These are phyloP conservation scores for Pholiota microspora DNA, from an alignment of 768 basidiomycete species.

Conservation along the genomic window DNA sequence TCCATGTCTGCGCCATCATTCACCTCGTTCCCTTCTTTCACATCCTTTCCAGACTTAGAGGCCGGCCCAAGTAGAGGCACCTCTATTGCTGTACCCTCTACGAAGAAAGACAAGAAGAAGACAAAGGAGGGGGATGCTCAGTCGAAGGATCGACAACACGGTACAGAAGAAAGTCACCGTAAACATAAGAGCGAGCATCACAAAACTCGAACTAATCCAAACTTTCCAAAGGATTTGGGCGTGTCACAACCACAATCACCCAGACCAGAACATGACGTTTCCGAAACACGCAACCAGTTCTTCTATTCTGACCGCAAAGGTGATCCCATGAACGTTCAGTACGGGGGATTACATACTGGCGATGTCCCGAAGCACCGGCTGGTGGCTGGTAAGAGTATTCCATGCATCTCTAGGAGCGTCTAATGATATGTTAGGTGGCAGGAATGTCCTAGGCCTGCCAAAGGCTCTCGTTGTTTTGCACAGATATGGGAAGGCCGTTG, in stretches of 20 bases:
- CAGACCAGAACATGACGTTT: conserved; percentile 23
- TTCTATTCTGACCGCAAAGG: conserved; percentile 71
- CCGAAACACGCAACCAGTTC: conserved; percentile 21
- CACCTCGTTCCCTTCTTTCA: conserved; percentile 62
- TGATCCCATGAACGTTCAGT: conserved; percentile 62
- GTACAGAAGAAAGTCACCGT: conserved; percentile 18
- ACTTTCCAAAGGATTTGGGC: not conserved
- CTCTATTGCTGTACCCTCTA: conserved; percentile 9
- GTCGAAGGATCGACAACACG: not conserved
- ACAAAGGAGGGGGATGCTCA: not conserved
- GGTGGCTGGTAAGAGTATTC: conserved; percentile 48
- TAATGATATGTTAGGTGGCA: conserved; percentile 59
- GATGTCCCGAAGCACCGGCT: conserved; percentile 67
- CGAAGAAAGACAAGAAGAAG: not conserved
- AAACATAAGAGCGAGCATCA: conserved; percentile 25
- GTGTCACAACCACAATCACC: conserved; percentile 10
- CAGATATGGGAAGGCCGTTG: conserved; percentile 51
- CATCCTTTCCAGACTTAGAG: conserved; percentile 59
- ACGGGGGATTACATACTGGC: conserved; percentile 60
- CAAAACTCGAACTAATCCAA: conserved; percentile 25
- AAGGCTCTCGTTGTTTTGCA: conserved; percentile 43
- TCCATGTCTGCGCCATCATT: conserved; percentile 20
- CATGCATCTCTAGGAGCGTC: conserved; percentile 27
- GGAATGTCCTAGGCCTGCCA: conserved; percentile 62
- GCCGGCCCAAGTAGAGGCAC: conserved; percentile 26